Evolutionary conservation across 192 early-diverging fungal genomes (phyloP), one percentile per base, ranked within the genome.

Genomic region (Podila minutissima): DNA sequence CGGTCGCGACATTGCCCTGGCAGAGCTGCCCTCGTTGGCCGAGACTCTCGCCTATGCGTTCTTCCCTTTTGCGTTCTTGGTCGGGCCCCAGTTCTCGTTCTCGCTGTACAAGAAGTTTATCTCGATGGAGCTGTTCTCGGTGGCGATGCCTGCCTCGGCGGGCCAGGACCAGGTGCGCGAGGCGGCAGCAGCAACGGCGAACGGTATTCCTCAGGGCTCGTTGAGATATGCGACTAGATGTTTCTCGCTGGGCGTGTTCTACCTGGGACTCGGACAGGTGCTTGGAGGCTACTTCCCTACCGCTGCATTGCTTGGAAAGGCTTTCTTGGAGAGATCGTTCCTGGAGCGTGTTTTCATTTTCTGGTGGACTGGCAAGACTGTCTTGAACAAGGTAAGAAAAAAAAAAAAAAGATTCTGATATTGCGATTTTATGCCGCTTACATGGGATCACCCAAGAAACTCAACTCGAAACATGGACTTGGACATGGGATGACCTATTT

Each of bases 61-160:
- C 72, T 90, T 88, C 66, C 87, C 86, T 26, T 82, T 87, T 60
- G 84, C 85, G 1, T 91, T 90, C 73, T 69, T 91, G 32, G 82
- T 89, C 55, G 90, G 90, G 17, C 89, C 90, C 48, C 90, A 91
- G 71, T 91, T 90, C 72, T 89, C 88, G 64, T 91, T 87, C 71
- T 82, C 84, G 11, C 75, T 89, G 19, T 91, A 91, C 67, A 69
- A 70, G 49, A 81, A 79, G 68, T 86, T 78, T 57, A 71, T 88
- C 59, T 71, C 84, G 5, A 76, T 83, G 69, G 70, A 82, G n/a
- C 65, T 88, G 26, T 88, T 78, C 62, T 72, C 71, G n/a, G 75
- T 77, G 22, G 74, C 71, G 7, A 62, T 72, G 32, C 81, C 73
- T 22, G 51, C 68, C 9, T 64, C 70, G 51, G 84, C 69, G 20